Percentiles rank a stretch among this genome's conserved stretches.
phyloP scores from a whole-genome alignment of 306 rosid genomes.

The Trichosanthes truncata region DNA sequence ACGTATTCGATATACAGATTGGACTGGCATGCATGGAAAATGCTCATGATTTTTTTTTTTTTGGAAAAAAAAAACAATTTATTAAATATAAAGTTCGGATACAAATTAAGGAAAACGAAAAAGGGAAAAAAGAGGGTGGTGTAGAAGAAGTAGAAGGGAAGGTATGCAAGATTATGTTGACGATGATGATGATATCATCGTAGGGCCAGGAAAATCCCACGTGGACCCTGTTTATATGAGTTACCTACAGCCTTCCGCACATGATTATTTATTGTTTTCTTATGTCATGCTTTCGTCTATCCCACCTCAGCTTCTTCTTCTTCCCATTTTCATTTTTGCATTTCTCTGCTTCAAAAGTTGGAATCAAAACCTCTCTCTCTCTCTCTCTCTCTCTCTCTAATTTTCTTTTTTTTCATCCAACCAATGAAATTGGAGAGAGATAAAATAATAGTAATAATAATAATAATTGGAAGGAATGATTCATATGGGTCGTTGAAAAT shows the following conservation, averaged over 20 bases:
- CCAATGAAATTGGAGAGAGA: background rate
- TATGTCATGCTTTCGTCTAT: conserved; percentile 5
- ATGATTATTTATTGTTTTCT: background rate
- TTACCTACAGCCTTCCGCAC: background rate
- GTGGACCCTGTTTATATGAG: background rate
- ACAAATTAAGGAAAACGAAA: background rate
- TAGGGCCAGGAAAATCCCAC: conserved; percentile 1
- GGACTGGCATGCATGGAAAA: conserved; percentile 5
- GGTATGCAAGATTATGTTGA: background rate
- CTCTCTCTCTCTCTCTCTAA: background rate
- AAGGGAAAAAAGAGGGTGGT: background rate
- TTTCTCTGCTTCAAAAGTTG: background rate
- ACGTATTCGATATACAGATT: background rate
- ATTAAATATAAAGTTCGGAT: background rate
- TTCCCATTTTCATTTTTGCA: background rate
- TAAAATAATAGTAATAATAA: background rate
- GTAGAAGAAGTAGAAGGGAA: background rate
- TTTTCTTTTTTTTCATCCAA: background rate
- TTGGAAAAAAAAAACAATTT: background rate
- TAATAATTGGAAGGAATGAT: background rate
- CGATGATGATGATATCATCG: background rate
- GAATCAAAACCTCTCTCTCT: background rate
- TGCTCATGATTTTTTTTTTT: background rate
- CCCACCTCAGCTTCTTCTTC: background rate
- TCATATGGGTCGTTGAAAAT: background rate